Conservation (phyloP, 441 rosid genomes). For the Pelargonium fulgidum region DNA sequence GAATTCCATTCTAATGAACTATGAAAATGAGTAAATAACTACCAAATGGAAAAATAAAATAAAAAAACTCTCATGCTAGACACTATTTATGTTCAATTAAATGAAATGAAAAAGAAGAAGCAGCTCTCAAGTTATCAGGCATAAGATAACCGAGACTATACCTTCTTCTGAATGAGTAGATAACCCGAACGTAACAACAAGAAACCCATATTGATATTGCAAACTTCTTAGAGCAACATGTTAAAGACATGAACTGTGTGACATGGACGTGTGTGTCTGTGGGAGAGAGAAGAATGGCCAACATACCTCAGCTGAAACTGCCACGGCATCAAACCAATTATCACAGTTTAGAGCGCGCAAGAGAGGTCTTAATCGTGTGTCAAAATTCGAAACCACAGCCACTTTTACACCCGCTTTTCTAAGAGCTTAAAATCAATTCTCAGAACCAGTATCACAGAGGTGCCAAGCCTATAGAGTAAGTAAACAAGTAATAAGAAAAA, state of each 20-base stretch:
- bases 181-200: neutral
- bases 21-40: too few species aligned
- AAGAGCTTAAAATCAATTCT: constrained; percentile 66
- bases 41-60: too few species aligned
- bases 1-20: neutral
- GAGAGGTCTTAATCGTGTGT: constrained; percentile 82
- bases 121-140: too few species aligned
- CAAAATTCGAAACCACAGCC: constrained; percentile 88
- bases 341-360: constrained; percentile 72
- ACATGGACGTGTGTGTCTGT: neutral
- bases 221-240: neutral
- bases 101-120: too few species aligned
- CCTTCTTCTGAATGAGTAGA: neutral
- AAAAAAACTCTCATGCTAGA: neutral
- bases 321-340: constrained; percentile 87
- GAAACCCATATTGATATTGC: neutral
- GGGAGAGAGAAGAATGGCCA: neutral
- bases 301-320: constrained; percentile 93
- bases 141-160: neutral
- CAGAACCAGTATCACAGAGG: constrained; percentile 83
- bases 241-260: neutral
- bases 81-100: too few species aligned
- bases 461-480: constrained; percentile 69
- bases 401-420: constrained; percentile 67
- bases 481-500: neutral